Percentiles rank a stretch among this genome's conserved stretches.
phyloP scores from a whole-genome alignment of 2,329 filamentous ascomycete species.

The Pseudocercospora crystallina region DNA sequence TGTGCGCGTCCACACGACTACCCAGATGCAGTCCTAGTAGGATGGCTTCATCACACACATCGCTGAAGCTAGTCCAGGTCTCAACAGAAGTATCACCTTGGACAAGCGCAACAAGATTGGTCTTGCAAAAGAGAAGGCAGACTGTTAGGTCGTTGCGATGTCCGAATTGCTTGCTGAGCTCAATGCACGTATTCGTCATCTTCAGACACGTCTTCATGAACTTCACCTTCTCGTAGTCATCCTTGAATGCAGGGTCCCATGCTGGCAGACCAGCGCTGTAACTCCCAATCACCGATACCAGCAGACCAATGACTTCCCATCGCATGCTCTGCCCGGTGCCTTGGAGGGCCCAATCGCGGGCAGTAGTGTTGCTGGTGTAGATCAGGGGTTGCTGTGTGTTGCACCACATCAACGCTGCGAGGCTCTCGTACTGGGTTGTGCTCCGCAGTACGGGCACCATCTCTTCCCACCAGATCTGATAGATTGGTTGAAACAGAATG shows the following conservation, averaged over 20 bases:
- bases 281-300: slow-evolving; percentile 35
- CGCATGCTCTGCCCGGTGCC: slow-evolving; percentile 39
- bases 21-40: slow-evolving; percentile 27
- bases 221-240: background rate
- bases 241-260: slow-evolving; percentile 23
- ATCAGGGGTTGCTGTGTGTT: slow-evolving; percentile 38
- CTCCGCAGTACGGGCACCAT: slow-evolving; percentile 15
- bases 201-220: slow-evolving; percentile 6
- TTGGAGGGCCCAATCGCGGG: slow-evolving; percentile 36
- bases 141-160: slow-evolving; percentile 24
- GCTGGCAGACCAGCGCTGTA: slow-evolving; percentile 22
- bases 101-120: slow-evolving; percentile 16
- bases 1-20: slow-evolving; percentile 17
- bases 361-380: slow-evolving; percentile 32
- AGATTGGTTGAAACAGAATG: slow-evolving; percentile 20
- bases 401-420: slow-evolving; percentile 39
- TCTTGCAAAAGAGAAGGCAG: slow-evolving; percentile 24
- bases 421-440: slow-evolving; percentile 19
- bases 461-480: slow-evolving; percentile 24
- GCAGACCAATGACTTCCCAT: slow-evolving; percentile 43
- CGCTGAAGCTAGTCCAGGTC: slow-evolving; percentile 26
- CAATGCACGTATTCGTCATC: slow-evolving; percentile 23
- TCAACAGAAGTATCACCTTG: slow-evolving; percentile 25
- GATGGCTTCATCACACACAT: slow-evolving; percentile 24
- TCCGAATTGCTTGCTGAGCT: slow-evolving; percentile 24